A percentile compares a stretch with the other conserved stretches of the same genome.
Conservation (phyloP, 225 moss, liverwort and hornwort genomes). For the Sphagnum contortum region DNA sequence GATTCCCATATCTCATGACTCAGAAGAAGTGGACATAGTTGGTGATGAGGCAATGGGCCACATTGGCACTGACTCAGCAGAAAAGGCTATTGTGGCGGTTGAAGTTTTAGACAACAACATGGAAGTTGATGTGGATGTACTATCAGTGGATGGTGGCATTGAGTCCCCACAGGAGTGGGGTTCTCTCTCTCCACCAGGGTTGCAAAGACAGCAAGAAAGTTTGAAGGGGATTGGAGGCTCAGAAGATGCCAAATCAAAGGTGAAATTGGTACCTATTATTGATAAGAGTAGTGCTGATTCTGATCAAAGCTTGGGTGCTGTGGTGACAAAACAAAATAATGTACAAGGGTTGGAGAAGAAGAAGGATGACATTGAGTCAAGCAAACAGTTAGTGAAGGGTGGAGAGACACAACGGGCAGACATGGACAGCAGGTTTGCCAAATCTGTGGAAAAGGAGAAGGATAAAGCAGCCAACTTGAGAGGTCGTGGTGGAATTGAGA, state of each 20-base stretch:
- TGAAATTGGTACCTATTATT: conserved; percentile 4
- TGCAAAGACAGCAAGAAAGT: conserved; percentile 26
- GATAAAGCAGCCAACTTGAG: conserved; percentile 14
- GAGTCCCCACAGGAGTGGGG: conserved; percentile 48
- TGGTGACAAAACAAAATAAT: too few relatives aligned
- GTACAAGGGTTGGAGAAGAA: too few relatives aligned
- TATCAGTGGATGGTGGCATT: conserved; percentile 59
- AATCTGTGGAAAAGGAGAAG: conserved; percentile 14
- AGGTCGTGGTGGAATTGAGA: background rate
- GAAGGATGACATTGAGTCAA: background rate
- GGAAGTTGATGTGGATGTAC: conserved; percentile 85
- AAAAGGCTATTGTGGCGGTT: conserved; percentile 24
- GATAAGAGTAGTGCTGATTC: conserved; percentile 30
- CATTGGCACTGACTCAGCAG: conserved; percentile 21
- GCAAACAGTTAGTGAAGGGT: conserved; percentile 13
- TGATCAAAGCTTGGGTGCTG: conserved; percentile 32
- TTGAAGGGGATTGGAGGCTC: conserved; percentile 15
- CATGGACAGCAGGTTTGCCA: conserved; percentile 16
- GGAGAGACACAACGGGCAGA: conserved; percentile 14
- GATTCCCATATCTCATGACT: conserved; percentile 30
- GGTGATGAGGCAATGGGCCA: conserved; percentile 41
- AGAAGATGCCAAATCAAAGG: conserved; percentile 11
- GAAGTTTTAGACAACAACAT: conserved; percentile 32
- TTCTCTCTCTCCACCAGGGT: conserved; percentile 35
- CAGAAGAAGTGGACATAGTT: conserved; percentile 65